phyloP scores from a whole-genome alignment of 768 basidiomycete genomes.

The Gloeopeniophorella convolvens region DNA sequence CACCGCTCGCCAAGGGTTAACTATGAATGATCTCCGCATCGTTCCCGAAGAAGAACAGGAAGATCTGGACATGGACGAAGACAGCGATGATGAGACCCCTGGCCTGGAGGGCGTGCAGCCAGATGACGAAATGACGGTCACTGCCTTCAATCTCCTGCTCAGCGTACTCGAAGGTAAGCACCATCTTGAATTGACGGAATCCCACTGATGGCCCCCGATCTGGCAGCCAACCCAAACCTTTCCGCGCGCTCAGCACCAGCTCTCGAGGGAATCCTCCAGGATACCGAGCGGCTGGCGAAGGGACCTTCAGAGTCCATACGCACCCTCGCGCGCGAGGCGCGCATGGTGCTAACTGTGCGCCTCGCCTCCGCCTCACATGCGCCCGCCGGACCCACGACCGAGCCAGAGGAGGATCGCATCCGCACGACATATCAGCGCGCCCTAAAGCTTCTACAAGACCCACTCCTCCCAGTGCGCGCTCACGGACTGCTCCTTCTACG shows the following conservation, averaged over 20 bases:
- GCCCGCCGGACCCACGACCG: conserved; percentile 30
- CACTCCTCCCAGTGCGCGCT: conserved; percentile 87
- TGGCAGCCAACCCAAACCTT: conserved; percentile 46
- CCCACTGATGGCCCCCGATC: background rate
- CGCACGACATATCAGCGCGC: conserved; percentile 69
- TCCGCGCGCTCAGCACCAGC: conserved; percentile 55
- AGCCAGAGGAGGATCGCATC: conserved; percentile 37
- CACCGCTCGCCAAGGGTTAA: conserved; percentile 22
- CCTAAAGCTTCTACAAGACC: conserved; percentile 82
- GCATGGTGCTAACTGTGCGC: conserved; percentile 78
- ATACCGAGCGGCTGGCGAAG: conserved; percentile 52
- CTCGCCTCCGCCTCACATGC: conserved; percentile 51
- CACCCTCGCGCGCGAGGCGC: conserved; percentile 66
- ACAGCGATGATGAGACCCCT: conserved; percentile 48
- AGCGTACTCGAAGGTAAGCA: conserved; percentile 77
- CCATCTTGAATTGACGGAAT: background rate
- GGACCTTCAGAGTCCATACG: conserved; percentile 44
- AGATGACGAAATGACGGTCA: conserved; percentile 65
- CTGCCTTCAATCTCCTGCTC: conserved; percentile 73
- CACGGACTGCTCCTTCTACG: conserved; percentile 83
- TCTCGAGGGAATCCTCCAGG: conserved; percentile 62
- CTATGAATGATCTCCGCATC: conserved; percentile 33
- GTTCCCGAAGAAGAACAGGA: conserved; percentile 30
- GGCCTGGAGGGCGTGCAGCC: conserved; percentile 32
- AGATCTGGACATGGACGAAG: conserved; percentile 27